Evolutionary conservation across 805 yeast species (phyloP).

Genomic region (Clavispora carvajalis): DNA sequence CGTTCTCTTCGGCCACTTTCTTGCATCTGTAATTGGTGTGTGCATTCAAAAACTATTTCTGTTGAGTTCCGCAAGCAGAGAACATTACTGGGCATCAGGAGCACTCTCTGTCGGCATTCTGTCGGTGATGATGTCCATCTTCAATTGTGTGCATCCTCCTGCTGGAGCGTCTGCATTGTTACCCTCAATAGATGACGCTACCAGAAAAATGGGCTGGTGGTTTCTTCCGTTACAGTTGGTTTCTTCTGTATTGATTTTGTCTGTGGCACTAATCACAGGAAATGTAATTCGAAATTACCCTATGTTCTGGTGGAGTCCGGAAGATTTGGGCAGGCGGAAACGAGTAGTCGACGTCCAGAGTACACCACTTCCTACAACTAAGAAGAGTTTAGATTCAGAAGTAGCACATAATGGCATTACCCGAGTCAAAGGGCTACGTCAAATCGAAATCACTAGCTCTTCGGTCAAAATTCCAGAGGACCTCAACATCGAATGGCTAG

Average conservation of each 20-base stretch:
- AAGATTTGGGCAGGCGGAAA: not conserved
- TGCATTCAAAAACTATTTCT: conserved; percentile 50
- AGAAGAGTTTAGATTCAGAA: no score
- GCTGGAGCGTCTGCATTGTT: conserved; percentile 66
- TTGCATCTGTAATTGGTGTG: conserved; percentile 49
- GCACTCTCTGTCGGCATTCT: conserved; percentile 52
- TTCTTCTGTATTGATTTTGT: conserved; percentile 42
- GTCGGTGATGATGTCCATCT: conserved; percentile 47
- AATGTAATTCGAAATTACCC: conserved; percentile 54
- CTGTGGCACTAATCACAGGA: conserved; percentile 49
- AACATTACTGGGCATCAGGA: conserved; percentile 52
- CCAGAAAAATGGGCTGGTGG: conserved; percentile 59
- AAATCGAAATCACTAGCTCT: not conserved
- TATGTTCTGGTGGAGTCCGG: conserved; percentile 49
- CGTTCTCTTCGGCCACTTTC: conserved; percentile 50
- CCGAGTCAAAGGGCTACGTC: not conserved
- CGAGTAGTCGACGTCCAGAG: not conserved
- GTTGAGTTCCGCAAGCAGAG: conserved; percentile 37
- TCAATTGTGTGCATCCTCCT: conserved; percentile 64
- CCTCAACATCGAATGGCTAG: not conserved
- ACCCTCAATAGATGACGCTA: conserved; percentile 43
- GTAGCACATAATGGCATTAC: no score
- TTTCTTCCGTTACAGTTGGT: conserved; percentile 52
- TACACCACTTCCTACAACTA: not conserved
- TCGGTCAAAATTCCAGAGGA: not conserved